phyloP scores from a whole-genome alignment of 257 asterid genomes.

The Capsicum rhomboideum region DNA sequence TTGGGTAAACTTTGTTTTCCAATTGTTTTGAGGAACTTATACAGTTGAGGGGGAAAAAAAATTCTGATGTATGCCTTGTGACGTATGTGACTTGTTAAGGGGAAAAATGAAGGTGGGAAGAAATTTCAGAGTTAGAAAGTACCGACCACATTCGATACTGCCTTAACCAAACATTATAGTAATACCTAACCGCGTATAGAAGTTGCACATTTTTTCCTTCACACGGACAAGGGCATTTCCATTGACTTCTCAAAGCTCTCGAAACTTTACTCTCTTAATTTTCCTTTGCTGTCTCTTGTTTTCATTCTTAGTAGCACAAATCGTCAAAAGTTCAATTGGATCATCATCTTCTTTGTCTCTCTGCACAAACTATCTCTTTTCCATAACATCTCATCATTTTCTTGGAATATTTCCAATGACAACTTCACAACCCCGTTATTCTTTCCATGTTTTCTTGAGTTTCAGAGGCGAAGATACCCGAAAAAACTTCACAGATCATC shows the following conservation, averaged over 20 bases:
- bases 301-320: neutral
- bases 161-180: neutral
- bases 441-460: slow-evolving; percentile 12
- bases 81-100: neutral
- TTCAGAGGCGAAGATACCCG: slow-evolving; percentile 18
- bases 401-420: neutral
- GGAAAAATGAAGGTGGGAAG: neutral
- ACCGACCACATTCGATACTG: neutral
- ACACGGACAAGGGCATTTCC: neutral
- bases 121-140: neutral
- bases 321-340: neutral
- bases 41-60: too few relatives aligned
- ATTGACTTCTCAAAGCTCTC: neutral
- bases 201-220: neutral
- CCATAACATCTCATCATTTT: neutral
- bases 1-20: too few relatives aligned
- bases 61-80: neutral
- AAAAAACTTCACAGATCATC: slow-evolving; percentile 14
- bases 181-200: neutral
- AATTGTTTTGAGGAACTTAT: too few relatives aligned
- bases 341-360: neutral
- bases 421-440: neutral
- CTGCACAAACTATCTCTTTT: neutral
- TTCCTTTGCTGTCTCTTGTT: neutral
- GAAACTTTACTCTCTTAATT: neutral